A percentile compares a stretch with the other conserved stretches of the same genome.
These are phyloP conservation scores for Inonotus hispidus DNA, from an alignment of 1,284 basidiomycete species.

Conservation along the genomic window DNA sequence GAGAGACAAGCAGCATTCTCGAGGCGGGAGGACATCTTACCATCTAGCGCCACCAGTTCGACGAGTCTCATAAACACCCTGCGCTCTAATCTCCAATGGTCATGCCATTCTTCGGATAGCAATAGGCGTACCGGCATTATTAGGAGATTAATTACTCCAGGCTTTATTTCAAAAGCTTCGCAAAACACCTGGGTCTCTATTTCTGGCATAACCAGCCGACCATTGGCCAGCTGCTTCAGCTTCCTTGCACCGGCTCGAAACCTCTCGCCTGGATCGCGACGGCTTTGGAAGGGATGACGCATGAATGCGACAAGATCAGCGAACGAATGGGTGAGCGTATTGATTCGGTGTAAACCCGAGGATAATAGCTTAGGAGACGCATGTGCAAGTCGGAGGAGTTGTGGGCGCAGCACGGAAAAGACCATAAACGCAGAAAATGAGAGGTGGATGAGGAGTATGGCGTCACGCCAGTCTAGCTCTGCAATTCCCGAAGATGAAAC, in stretches of 20 bases:
- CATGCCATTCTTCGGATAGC: constrained; percentile 30
- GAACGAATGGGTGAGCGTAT: not conserved
- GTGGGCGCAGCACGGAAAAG: constrained; percentile 47
- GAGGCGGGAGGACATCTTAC: constrained; percentile 23
- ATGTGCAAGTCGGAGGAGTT: constrained; percentile 30
- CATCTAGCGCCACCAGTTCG: constrained; percentile 42
- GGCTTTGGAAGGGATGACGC: not conserved
- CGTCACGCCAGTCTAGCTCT: constrained; percentile 42
- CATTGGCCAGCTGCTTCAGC: constrained; percentile 31
- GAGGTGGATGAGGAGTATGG: constrained; percentile 54
- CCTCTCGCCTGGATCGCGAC: not conserved
- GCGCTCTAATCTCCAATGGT: constrained; percentile 41
- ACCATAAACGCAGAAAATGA: constrained; percentile 57
- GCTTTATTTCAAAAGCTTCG: constrained; percentile 36
- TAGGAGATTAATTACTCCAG: constrained; percentile 36
- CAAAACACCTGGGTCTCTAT: constrained; percentile 36
- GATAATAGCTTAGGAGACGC: not conserved
- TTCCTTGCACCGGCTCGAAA: constrained; percentile 14
- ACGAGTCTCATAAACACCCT: constrained; percentile 49
- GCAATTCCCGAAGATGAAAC: not conserved
- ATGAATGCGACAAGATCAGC: not conserved
- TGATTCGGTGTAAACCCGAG: not conserved
- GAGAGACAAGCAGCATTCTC: too few relatives aligned
- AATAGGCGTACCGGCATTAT: constrained; percentile 22
- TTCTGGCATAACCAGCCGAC: constrained; percentile 20